Percentiles rank a stretch among this genome's conserved stretches.
Conservation (phyloP, 176 grass and related monocot species). For the Otatea glauca region DNA sequence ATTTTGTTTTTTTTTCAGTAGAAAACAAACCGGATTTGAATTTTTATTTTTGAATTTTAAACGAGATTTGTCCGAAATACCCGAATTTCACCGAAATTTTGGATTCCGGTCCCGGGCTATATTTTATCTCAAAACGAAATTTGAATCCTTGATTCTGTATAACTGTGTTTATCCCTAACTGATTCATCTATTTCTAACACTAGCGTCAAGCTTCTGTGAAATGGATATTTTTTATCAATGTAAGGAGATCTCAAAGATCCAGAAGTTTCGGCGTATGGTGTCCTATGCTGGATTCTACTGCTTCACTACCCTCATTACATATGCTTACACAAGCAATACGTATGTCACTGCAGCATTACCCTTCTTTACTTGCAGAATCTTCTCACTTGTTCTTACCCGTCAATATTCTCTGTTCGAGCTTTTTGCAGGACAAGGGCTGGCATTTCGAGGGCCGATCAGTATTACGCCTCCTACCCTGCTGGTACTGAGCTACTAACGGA, state of each 20-base stretch:
- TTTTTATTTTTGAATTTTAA: no score
- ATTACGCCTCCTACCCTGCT: conserved; percentile 86
- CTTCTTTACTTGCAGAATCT: conserved; percentile 24
- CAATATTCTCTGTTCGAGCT: not conserved
- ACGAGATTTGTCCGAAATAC: no score
- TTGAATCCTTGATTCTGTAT: no score
- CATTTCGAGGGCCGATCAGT: conserved; percentile 81
- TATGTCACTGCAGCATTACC: conserved; percentile 30
- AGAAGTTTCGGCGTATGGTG: conserved; percentile 70
- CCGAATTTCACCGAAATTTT: no score
- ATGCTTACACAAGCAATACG: conserved; percentile 88
- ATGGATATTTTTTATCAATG: conserved; percentile 72
- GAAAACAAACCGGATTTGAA: no score
- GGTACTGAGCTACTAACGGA: conserved; percentile 82
- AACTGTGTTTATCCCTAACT: not conserved
- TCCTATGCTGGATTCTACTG: conserved; percentile 83
- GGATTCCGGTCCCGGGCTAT: no score
- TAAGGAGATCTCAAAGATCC: conserved; percentile 74
- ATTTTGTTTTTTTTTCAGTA: no score
- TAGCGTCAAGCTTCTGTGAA: not conserved
- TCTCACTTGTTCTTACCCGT: conserved; percentile 1
- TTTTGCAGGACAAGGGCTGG: conserved; percentile 78
- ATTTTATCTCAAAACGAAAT: no score
- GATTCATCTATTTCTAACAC: not conserved
- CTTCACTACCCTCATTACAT: conserved; percentile 70